Conservation (phyloP, 1,284 basidiomycete genomes). For the Apiotrichum laibachii region DNA sequence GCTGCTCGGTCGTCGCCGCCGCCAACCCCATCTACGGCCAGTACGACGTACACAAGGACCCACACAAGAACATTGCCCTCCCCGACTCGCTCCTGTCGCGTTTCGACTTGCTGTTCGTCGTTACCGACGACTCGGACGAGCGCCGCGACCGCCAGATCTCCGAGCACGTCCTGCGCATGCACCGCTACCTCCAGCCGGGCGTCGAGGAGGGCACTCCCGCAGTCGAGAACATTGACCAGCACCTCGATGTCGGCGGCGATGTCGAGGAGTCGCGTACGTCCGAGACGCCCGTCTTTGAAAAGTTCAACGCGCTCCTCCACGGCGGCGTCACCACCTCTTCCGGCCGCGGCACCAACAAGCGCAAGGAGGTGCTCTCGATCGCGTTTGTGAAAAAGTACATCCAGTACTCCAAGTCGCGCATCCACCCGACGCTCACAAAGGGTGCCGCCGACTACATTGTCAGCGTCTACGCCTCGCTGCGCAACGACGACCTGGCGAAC, state of each 20-base stretch:
- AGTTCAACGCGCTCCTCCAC: slow-evolving; percentile 93
- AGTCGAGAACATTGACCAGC: slow-evolving; percentile 82
- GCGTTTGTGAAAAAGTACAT: slow-evolving; percentile 98
- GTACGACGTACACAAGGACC: slow-evolving; percentile 99
- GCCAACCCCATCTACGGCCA: slow-evolving; percentile 98
- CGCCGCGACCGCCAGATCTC: slow-evolving; percentile 89
- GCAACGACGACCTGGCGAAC: slow-evolving; percentile 88
- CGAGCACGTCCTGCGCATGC: slow-evolving; percentile 96
- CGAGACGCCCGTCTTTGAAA: slow-evolving; percentile 85
- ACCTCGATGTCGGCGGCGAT: slow-evolving; percentile 75
- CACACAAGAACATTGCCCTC: slow-evolving; percentile 96
- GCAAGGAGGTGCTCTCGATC: slow-evolving; percentile 85
- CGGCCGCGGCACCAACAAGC: slow-evolving; percentile 59
- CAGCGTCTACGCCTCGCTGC: slow-evolving; percentile 82
- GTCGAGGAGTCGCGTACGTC: slow-evolving; percentile 55
- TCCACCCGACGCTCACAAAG: slow-evolving; percentile 80
- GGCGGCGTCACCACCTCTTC: slow-evolving; percentile 68
- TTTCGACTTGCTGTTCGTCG: slow-evolving; percentile 97
- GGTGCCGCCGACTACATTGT: slow-evolving; percentile 94
- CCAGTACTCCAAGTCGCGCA: slow-evolving; percentile 90
- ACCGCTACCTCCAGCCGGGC: slow-evolving; percentile 93
- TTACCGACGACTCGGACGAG: slow-evolving; percentile 98
- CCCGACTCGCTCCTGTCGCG: slow-evolving; percentile 97
- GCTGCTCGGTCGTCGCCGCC: slow-evolving; percentile 96
- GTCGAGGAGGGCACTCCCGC: slow-evolving; percentile 83